Percentiles rank a stretch among this genome's conserved stretches.
phyloP scores from a whole-genome alignment of 148 eudicot genomes.

The Camellia japonica region DNA sequence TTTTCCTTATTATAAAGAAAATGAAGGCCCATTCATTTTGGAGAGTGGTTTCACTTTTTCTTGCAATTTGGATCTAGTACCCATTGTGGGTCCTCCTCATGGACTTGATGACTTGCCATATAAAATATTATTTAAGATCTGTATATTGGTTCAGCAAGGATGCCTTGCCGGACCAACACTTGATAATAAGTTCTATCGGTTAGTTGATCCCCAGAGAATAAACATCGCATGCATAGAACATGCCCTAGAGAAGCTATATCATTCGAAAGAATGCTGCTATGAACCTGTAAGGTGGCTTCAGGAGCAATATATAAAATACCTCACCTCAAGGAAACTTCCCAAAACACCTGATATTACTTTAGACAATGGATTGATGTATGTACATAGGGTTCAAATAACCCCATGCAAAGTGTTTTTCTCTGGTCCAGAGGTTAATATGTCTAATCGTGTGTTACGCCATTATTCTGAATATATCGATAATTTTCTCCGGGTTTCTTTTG shows the following conservation, averaged over 20 bases:
- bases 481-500: slow-evolving; percentile 79
- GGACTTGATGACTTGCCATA: slow-evolving; percentile 48
- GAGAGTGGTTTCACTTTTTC: slow-evolving; percentile 44
- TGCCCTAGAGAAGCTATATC: slow-evolving; percentile 56
- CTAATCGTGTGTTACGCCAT: slow-evolving; percentile 68
- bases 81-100: slow-evolving; percentile 53
- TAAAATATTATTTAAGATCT: slow-evolving; percentile 56
- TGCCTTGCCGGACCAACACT: slow-evolving; percentile 69
- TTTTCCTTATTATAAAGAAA: slow-evolving; percentile 50
- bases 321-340: slow-evolving; percentile 33
- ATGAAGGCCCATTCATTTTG: slow-evolving; percentile 33
- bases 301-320: slow-evolving; percentile 44
- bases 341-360: slow-evolving; percentile 44
- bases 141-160: slow-evolving; percentile 68
- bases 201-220: slow-evolving; percentile 55
- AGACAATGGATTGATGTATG: slow-evolving; percentile 66
- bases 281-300: slow-evolving; percentile 65
- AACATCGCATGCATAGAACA: slow-evolving; percentile 41
- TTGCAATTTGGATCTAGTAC: slow-evolving; percentile 48
- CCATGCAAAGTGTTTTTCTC: slow-evolving; percentile 74
- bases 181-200: slow-evolving; percentile 45
- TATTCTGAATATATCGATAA: slow-evolving; percentile 52
- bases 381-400: slow-evolving; percentile 68
- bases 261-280: slow-evolving; percentile 73
- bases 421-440: slow-evolving; percentile 83